Conservation (phyloP, 306 rosid species). For the Astragalus glycyphyllos region DNA sequence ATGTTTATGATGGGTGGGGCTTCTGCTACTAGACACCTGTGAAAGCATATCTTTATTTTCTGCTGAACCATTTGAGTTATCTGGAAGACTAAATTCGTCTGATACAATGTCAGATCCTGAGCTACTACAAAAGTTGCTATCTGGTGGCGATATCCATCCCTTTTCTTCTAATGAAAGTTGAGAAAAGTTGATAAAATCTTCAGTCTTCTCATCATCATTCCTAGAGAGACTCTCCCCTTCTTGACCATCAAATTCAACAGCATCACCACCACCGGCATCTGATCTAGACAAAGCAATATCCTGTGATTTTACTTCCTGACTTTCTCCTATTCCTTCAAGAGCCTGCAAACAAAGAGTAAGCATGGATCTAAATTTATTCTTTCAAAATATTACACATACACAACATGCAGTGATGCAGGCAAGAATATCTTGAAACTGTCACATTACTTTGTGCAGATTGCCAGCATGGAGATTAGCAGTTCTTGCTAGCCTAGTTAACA, state of each 20-base stretch:
- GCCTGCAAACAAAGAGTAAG: slow-evolving; percentile 62
- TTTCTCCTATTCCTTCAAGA: slow-evolving; percentile 97
- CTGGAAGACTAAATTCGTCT: slow-evolving; percentile 65
- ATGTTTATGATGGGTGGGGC: slow-evolving; percentile 39
- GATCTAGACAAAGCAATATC: slow-evolving; percentile 66
- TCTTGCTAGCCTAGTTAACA: slow-evolving; percentile 86
- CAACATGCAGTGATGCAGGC: slow-evolving; percentile 17
- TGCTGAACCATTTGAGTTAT: slow-evolving; percentile 62
- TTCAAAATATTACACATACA: slow-evolving; percentile 21
- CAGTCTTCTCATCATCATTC: slow-evolving; percentile 59
- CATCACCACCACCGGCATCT: slow-evolving; percentile 65
- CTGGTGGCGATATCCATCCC: slow-evolving; percentile 93
- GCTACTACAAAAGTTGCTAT: slow-evolving; percentile 76
- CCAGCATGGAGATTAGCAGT: slow-evolving; percentile 97
- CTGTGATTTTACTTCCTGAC: slow-evolving; percentile 85
- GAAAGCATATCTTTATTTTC: slow-evolving; percentile 60
- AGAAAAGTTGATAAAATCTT: slow-evolving; percentile 58
- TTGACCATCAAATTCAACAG: slow-evolving; percentile 65
- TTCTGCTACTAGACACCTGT: slow-evolving; percentile 54
- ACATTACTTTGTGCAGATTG: slow-evolving; percentile 86
- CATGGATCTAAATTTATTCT: slow-evolving; percentile 23
- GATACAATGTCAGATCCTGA: slow-evolving; percentile 68
- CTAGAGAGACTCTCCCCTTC: slow-evolving; percentile 64
- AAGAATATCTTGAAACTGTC: slow-evolving; percentile 41
- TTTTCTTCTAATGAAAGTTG: slow-evolving; percentile 74